Conservation (phyloP, 352 stramenopile species). For the Globisporangium cylindrosporum region DNA sequence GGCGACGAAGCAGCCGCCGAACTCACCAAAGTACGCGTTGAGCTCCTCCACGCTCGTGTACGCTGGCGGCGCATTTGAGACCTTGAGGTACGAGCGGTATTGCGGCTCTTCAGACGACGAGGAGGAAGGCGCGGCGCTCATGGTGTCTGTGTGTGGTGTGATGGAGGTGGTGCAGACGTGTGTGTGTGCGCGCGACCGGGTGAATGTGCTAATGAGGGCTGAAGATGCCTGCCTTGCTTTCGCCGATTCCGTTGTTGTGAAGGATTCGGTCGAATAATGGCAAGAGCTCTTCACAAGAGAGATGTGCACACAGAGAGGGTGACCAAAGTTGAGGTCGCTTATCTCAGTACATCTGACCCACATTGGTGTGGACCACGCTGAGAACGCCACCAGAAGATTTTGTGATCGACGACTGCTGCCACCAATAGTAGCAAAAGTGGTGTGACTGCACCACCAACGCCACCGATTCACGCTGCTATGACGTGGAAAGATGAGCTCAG, state of each 20-base stretch:
- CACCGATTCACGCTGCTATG: background rate
- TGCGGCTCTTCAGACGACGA: slow-evolving; percentile 10
- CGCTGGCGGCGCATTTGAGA: slow-evolving; percentile 75
- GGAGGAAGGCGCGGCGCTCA: slow-evolving; percentile 15
- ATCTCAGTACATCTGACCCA: slow-evolving; percentile 12
- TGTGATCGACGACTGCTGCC: background rate
- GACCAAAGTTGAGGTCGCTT: background rate
- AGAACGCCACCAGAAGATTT: background rate
- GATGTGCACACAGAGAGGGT: background rate
- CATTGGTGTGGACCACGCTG: slow-evolving; percentile 1
- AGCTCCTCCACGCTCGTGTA: slow-evolving; percentile 62
- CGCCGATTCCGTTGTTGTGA: too few relatives aligned
- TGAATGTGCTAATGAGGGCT: background rate
- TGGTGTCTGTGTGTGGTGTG: slow-evolving; percentile 7
- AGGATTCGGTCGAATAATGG: too few relatives aligned
- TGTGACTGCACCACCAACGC: background rate
- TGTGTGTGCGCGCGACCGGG: background rate
- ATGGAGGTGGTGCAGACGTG: background rate
- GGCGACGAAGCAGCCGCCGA: slow-evolving; percentile 97
- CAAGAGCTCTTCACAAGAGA: background rate
- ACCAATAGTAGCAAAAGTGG: background rate
- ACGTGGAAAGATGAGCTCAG: background rate
- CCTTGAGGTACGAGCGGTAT: slow-evolving; percentile 45
- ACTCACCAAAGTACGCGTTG: slow-evolving; percentile 90
- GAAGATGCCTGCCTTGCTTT: background rate